Evolutionary conservation across 2,329 filamentous ascomycete genomes (phyloP), one percentile per base, ranked within the genome.

Genomic region (Stachybotrys chartarum): DNA sequence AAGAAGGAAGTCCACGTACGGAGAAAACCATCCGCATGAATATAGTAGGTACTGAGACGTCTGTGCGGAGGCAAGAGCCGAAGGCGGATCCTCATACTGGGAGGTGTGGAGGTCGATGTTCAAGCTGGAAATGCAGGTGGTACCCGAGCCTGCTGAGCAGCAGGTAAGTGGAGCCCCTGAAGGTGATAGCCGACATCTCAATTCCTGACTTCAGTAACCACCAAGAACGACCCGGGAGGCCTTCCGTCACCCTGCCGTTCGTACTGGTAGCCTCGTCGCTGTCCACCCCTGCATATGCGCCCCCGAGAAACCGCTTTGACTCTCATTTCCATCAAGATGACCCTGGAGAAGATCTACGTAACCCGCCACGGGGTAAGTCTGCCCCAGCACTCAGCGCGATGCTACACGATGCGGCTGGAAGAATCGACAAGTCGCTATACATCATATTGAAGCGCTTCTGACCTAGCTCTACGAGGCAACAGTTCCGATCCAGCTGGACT

Each of bases 401-500:
- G 32, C 32, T 52, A 56, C 39, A 42, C 14, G 35, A 42, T 14
- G 35, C 35, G 35, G 35, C 35, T 42, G 35, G 14, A 42, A 14
- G 35, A 42, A 10, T 42, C 35, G 35, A 42, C 35, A 14, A 3
- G 8, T 42, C 35, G 35, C 8, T 14, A 42, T 42, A 14, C 10
- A 42, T 42, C 35, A 14, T 10, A 3, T 42, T 10, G 35, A 42
- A 42, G 10, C 5, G 8, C 8, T n/a, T 47, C 45, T 47, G 45
- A 47, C 45, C 45, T 47, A 8, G 11, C 56, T 57, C 57, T 44
- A 57, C 55, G 57, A 55, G 45, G 45, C 45, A 47, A 47, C 70
- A 95, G 92, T 96, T 96, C 72, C 91, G 94, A 59, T 87, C 89
- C 60, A 91, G 88, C 69, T 97, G 92, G 91, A 83, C 84, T 48